phyloP scores from a whole-genome alignment of 805 yeast species.

The Komagataella populi region DNA sequence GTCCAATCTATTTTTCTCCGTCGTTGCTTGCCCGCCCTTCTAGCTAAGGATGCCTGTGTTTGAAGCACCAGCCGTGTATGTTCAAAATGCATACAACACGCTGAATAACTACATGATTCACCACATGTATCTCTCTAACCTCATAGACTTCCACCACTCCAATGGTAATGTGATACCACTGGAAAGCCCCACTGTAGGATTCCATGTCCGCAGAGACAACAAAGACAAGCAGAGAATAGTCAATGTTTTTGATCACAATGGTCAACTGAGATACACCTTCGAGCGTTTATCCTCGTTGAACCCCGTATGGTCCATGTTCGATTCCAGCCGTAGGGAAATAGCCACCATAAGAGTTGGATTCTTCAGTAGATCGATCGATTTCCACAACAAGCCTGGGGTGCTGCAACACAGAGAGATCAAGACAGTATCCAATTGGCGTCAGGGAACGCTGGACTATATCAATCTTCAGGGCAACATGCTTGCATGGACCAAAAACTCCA shows the following conservation, averaged over 20 bases:
- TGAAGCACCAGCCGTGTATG: conserved; percentile 34
- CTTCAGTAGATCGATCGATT: conserved; percentile 28
- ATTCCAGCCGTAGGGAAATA: conserved; percentile 27
- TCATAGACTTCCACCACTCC: conserved; percentile 23
- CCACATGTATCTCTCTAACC: conserved; percentile 23
- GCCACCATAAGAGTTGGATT: conserved; percentile 39
- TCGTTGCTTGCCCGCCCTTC: neutral
- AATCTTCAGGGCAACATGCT: conserved; percentile 35
- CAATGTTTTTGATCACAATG: conserved; percentile 32
- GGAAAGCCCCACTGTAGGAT: conserved; percentile 23
- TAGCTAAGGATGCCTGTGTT: conserved; percentile 21
- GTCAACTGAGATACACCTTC: conserved; percentile 31
- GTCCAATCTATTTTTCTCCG: neutral
- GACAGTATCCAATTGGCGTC: conserved; percentile 18
- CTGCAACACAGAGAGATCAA: conserved; percentile 29
- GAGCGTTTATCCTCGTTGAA: conserved; percentile 33
- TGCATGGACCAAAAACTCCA: conserved; percentile 40
- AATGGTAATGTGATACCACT: conserved; percentile 28
- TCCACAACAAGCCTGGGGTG: conserved; percentile 27
- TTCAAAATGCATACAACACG: conserved; percentile 24
- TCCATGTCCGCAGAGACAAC: conserved; percentile 35
- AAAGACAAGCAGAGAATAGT: conserved; percentile 27
- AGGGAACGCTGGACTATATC: conserved; percentile 29
- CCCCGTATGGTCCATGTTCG: conserved; percentile 40
- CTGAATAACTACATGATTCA: conserved; percentile 27